Percentiles rank a stretch among this genome's conserved stretches.
Conservation (phyloP, 106 monocot species). For the Dendrobium huoshanense region DNA sequence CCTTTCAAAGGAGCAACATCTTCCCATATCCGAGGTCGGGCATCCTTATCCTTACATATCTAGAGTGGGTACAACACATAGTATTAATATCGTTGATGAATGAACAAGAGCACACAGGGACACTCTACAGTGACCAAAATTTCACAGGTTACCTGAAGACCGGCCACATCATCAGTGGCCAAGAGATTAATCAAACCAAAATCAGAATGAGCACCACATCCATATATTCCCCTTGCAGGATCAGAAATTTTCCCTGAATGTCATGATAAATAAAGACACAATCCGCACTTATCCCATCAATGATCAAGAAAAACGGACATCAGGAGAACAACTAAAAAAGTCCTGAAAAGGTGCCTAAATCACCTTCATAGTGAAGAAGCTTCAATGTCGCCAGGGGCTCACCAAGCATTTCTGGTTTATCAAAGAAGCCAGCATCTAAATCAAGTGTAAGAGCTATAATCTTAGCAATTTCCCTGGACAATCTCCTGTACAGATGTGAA, state of each 20-base stretch:
- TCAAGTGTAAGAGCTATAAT: slow-evolving; percentile 89
- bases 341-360: slow-evolving; percentile 17
- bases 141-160: slow-evolving; percentile 61
- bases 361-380: slow-evolving; percentile 94
- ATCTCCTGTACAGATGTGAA: slow-evolving; percentile 44
- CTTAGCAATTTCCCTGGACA: slow-evolving; percentile 63
- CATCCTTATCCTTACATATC: slow-evolving; percentile 94
- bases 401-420: slow-evolving; percentile 70
- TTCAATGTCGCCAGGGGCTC: slow-evolving; percentile 78
- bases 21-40: slow-evolving; percentile 81
- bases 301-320: no score
- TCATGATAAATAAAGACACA: not conserved
- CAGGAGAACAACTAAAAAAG: slow-evolving; percentile 7
- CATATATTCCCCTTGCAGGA: slow-evolving; percentile 71
- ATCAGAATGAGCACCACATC: slow-evolving; percentile 94
- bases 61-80: slow-evolving; percentile 5
- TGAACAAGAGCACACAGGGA: not conserved
- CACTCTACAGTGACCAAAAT: not conserved
- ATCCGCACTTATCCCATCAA: not conserved
- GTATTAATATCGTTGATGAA: not conserved
- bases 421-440: slow-evolving; percentile 69
- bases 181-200: slow-evolving; percentile 90
- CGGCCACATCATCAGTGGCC: slow-evolving; percentile 86
- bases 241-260: slow-evolving; percentile 61
- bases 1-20: slow-evolving; percentile 71